phyloP scores from a whole-genome alignment of 805 yeast species.

The Cyberlindnera euphorbiae region DNA sequence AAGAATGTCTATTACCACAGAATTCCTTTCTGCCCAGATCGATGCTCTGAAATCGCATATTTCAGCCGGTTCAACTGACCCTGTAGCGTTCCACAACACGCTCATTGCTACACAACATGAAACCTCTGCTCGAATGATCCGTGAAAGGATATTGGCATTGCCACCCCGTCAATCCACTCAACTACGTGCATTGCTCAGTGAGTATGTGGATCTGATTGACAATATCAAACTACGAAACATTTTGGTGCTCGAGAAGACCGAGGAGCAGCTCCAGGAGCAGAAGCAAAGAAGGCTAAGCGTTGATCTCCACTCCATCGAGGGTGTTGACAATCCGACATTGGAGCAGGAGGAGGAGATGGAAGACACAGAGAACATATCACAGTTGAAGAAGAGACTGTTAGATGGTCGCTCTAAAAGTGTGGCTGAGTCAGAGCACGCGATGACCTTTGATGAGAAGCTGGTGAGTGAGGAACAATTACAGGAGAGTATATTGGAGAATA shows the following conservation, averaged over 20 bases:
- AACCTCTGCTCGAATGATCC: constrained; percentile 6
- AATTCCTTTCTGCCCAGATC: constrained; percentile 4
- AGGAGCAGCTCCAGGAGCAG: constrained; percentile 4
- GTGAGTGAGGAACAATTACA: constrained; percentile 34
- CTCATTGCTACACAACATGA: constrained; percentile 12
- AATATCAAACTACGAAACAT: constrained; percentile 9
- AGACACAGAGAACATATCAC: constrained; percentile 27
- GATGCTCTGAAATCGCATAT: constrained; percentile 1
- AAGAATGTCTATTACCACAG: constrained; percentile 1
- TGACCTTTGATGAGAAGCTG: constrained; percentile 30
- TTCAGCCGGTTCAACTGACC: constrained; percentile 1
- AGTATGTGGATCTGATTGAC: constrained; percentile 8
- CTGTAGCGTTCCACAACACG: constrained; percentile 12
- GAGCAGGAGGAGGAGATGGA: constrained; percentile 15
- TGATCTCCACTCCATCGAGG: constrained; percentile 17
- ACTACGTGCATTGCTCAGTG: background rate
- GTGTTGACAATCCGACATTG: constrained; percentile 1
- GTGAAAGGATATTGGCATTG: background rate
- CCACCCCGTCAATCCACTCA: background rate
- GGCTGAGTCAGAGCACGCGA: background rate
- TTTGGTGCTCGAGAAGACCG: constrained; percentile 7
- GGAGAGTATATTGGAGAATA: constrained; percentile 32
- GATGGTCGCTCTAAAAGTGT: constrained; percentile 16
- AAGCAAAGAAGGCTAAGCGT: constrained; percentile 19
- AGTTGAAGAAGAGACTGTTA: constrained; percentile 30